Conservation (phyloP, 768 basidiomycete species). For the Chalciporus piperatus region DNA sequence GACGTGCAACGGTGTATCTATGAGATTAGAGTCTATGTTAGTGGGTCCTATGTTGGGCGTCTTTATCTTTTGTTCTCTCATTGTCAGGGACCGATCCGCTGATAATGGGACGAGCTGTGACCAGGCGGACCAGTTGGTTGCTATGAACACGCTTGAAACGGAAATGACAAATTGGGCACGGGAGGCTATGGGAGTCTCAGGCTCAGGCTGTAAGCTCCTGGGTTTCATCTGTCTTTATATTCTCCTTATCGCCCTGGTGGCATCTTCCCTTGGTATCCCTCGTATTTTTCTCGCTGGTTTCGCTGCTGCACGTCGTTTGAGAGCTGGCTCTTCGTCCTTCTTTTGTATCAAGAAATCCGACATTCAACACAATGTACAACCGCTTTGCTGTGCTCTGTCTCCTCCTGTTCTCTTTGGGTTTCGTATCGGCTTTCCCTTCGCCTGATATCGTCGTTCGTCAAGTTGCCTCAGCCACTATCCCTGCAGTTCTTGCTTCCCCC, state of each 20-base stretch:
- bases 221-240: not conserved
- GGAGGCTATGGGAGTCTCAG: too few relatives aligned
- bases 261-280: slow-evolving; percentile 24
- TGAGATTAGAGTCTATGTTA: not conserved
- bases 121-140: too few relatives aligned
- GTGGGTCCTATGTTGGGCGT: not conserved
- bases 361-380: slow-evolving; percentile 21
- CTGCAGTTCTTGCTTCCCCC: slow-evolving; percentile 28
- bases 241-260: slow-evolving; percentile 33
- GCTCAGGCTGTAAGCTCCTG: too few relatives aligned
- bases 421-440: slow-evolving; percentile 30
- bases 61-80: too few relatives aligned
- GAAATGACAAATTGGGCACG: not conserved
- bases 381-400: slow-evolving; percentile 23
- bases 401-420: slow-evolving; percentile 19
- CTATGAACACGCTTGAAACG: too few relatives aligned
- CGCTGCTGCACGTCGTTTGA: slow-evolving; percentile 13
- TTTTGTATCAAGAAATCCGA: not conserved
- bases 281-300: slow-evolving; percentile 20
- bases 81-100: not conserved
- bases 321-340: slow-evolving; percentile 41
- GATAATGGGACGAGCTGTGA: not conserved
- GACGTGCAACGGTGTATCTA: not conserved
- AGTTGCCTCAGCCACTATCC: slow-evolving; percentile 14
- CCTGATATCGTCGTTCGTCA: slow-evolving; percentile 18